A percentile compares a stretch with the other conserved stretches of the same genome.
Evolutionary conservation across 31 red algal genomes (phyloP).

Genomic region (Bonnemaisonia californica): DNA sequence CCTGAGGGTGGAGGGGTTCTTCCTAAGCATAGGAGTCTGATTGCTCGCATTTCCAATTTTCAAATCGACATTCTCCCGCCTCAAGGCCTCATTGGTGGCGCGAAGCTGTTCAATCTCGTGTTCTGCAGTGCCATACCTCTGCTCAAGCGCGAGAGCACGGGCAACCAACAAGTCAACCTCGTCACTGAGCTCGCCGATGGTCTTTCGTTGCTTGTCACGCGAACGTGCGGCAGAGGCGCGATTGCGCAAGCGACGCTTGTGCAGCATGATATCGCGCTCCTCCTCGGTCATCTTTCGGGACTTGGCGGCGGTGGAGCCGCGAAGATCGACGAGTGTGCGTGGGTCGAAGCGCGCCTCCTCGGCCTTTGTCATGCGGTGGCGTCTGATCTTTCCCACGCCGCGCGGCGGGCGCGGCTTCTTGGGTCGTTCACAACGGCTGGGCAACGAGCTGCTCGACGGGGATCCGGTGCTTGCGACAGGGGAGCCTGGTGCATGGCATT

Average conservation of each 20-base stretch:
- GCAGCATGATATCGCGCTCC: constrained; percentile 83
- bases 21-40: constrained; percentile 2
- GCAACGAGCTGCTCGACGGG: not conserved
- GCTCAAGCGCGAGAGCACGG: constrained; percentile 9
- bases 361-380: constrained; percentile 78
- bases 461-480: not conserved
- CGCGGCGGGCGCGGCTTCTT: constrained; percentile 28
- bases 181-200: constrained; percentile 54
- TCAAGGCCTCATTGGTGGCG: constrained; percentile 42
- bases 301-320: constrained; percentile 80
- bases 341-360: constrained; percentile 71
- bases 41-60: not conserved
- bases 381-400: constrained; percentile 64
- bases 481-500: not conserved
- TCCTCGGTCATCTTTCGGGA: constrained; percentile 83
- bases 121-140: constrained; percentile 34
- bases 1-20: constrained; percentile 21
- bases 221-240: constrained; percentile 68
- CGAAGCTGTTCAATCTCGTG: constrained; percentile 25
- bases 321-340: constrained; percentile 53
- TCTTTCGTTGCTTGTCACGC: constrained; percentile 76
- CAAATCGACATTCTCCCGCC: constrained; percentile 37
- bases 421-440: not conserved
- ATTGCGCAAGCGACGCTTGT: constrained; percentile 88
- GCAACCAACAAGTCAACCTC: constrained; percentile 63